Conservation (phyloP, 257 asterid genomes). For the Solanum paucissectum region DNA sequence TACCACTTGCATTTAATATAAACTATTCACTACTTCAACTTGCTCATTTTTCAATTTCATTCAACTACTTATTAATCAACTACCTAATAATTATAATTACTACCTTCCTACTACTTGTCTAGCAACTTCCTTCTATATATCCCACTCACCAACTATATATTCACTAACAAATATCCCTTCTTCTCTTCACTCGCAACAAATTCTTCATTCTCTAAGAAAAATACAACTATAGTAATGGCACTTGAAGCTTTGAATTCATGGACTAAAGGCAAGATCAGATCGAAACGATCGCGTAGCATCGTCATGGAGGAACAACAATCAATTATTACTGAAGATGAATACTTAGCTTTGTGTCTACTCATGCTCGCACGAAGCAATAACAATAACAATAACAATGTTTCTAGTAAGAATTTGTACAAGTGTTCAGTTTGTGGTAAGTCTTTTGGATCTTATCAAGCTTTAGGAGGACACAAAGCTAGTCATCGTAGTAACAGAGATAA, state of each 20-base stretch:
- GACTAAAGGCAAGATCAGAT: conserved; percentile 32
- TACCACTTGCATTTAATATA: background rate
- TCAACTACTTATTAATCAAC: background rate
- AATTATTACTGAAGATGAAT: conserved; percentile 35
- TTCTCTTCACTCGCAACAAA: background rate
- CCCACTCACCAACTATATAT: background rate
- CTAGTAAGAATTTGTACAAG: conserved; percentile 15
- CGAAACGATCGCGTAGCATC: conserved; percentile 25
- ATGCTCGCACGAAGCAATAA: conserved; percentile 43
- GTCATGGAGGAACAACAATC: background rate
- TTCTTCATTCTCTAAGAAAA: background rate
- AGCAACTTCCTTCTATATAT: conserved; percentile 48
- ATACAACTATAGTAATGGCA: conserved; percentile 21
- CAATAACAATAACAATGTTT: background rate
- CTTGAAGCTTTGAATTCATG: conserved; percentile 49
- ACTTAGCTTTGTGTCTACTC: conserved; percentile 49
- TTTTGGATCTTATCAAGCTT: conserved; percentile 33
- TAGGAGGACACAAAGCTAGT: conserved; percentile 43
- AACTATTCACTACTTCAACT: background rate
- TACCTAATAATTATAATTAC: background rate
- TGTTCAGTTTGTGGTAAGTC: conserved; percentile 29
- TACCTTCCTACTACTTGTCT: conserved; percentile 35
- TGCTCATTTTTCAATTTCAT: background rate
- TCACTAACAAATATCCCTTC: background rate
- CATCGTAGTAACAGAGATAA: conserved; percentile 12